Evolutionary conservation across 2,329 filamentous ascomycete genomes (phyloP), one percentile per base, ranked within the genome.

Genomic region (Clonostachys byssicola): DNA sequence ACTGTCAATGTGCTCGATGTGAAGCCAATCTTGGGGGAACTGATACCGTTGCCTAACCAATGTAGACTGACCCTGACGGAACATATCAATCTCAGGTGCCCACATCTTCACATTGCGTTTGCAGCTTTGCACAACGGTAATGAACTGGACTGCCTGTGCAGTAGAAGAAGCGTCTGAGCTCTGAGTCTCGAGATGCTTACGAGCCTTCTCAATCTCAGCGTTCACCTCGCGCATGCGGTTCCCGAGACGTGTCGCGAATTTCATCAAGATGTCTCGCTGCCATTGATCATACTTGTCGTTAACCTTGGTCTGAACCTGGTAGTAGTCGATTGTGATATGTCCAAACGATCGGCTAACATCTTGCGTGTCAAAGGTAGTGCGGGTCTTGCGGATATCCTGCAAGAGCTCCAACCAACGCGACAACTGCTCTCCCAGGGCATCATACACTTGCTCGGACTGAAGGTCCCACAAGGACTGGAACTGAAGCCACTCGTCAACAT

Each of bases 221-320:
- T 94, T 91, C 5, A 96, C 86, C 60, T 99, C 94, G 43, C 90
- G 82, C 84, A 97, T 95, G 44, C 92, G 88, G 52, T 83, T 88
- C 42, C 92, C 90, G 42, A 99, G 85, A 47, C 94, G 89, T 48
- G 81, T 80, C 36, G 91, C 94, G 67, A 99, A 99, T 63, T 96
- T 96, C 56, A 88, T 81, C 36, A 97, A 76, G 47, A 99, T 95
- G 55, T 99, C 94, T 58, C 96, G 90, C 66, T 99, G 94, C 94
- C 95, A 99, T 65, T 97, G 92, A 62, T 99, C 95, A 63, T 99
- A 99, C 66, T 97, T 99, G 58, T 91, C 90, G 60, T 97, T 99
- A 65, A 99, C 94, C 68, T 96, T 96, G 48, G 92, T 90, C 67
- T 99, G 95, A 0, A 99, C 94, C 66, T 99, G 95, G 59, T 97